Evolutionary conservation across 1,284 basidiomycete species (phyloP), one percentile per base, ranked within the genome.

Genomic region (Ceratobasidium sp.): DNA sequence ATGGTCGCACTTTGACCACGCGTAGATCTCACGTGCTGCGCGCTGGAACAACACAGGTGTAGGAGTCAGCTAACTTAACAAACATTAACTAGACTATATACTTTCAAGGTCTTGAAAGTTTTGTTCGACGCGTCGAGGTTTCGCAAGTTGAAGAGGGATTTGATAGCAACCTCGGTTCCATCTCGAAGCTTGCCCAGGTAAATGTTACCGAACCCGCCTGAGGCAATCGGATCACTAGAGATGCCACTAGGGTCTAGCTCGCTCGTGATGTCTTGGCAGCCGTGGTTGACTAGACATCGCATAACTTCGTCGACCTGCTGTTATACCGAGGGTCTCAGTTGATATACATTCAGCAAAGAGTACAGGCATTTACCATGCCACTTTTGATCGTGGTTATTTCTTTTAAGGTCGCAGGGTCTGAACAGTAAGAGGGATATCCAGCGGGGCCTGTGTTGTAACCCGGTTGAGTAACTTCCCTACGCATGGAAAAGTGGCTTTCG

Each of bases 1-100:
- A 17, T 75, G 61, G 22, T 56, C 37, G 22, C 62, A 66, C n/a
- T 75, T 75, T 1, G 73, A 75, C 73, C 73, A 75, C 3, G 62
- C 29, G 34, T 75, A 66, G 32, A 75, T 43, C 51, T 75, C 73
- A 17, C 52, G 37, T 9, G 73, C 73, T 19, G 73, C 25, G 29
- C 37, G 73, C 73, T 75, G 34, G 13, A 2, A 37, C 8, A 9
- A n/a, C n/a, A 43, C 7, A 11, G 22, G 13, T 2, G 25, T 54
- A 13, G 6, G 13, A 13, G 32, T 43, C 2, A n/a, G 17, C 34
- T 22, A 46, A 7, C 9, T n/a, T 22, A 32, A 51, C 13, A 29
- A 25, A 15, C 22, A 54, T n/a, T 11, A 22, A 17, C 7, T 8
- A 22, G 22, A 11, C 8, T 37, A 25, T 52, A 2, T 57, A 57